Conservation (phyloP, 2,329 filamentous ascomycete species). For the Fusarium liriodendri region DNA sequence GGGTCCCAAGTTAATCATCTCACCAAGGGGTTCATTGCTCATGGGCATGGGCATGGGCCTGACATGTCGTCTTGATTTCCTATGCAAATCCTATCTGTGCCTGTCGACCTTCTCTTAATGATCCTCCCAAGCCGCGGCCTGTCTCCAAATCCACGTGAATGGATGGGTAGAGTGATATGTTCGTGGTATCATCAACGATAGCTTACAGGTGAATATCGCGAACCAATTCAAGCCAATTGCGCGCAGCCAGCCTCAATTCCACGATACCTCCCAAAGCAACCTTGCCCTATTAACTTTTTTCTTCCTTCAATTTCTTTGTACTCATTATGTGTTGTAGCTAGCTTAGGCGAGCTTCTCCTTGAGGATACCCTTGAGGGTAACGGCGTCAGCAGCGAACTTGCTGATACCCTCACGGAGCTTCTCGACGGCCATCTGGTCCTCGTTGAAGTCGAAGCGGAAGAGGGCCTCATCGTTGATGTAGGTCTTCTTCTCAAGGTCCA, state of each 20-base stretch:
- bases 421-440: conserved; percentile 99
- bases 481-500: conserved; percentile 86
- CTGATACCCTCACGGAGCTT: conserved; percentile 99
- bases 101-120: background rate
- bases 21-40: background rate
- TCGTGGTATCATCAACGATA: conserved; percentile 36
- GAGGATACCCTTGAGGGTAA: conserved; percentile 93
- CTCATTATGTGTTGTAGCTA: conserved; percentile 3
- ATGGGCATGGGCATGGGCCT: conserved; percentile 14
- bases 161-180: conserved; percentile 15
- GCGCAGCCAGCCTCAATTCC: conserved; percentile 7
- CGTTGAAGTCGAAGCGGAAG: conserved; percentile 99
- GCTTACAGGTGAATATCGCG: conserved; percentile 18
- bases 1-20: background rate
- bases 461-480: conserved; percentile 90
- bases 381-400: conserved; percentile 97
- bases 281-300: conserved; percentile 31
- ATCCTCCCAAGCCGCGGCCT: conserved; percentile 1
- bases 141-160: conserved; percentile 6
- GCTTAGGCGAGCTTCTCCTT: conserved; percentile 80
- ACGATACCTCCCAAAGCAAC: conserved; percentile 8
- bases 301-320: conserved; percentile 15
- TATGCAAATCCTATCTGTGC: conserved; percentile 23
- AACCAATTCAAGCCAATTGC: conserved; percentile 15
- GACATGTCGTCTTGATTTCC: conserved; percentile 29